Evolutionary conservation across 208 protist genomes (phyloP).

Genomic region (Trypanosoma caninum): DNA sequence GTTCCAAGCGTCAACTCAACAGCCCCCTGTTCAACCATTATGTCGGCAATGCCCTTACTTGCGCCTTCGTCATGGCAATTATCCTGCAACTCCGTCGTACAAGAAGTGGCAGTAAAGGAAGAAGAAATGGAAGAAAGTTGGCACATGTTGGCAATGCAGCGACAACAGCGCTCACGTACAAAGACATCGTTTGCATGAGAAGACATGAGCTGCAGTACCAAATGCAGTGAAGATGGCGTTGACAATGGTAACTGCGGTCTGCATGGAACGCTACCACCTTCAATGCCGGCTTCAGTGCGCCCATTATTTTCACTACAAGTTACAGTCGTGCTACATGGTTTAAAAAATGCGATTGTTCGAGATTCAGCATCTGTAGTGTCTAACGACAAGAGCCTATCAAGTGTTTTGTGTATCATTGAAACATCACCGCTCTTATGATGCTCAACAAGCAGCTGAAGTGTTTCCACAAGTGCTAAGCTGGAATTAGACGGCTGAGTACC

Average conservation of each 20-base stretch:
- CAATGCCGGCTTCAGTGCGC: background rate
- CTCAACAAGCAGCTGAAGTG: conserved; percentile 20
- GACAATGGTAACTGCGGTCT: background rate
- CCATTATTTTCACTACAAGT: background rate
- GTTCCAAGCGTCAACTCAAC: conserved; percentile 66
- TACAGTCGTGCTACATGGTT: background rate
- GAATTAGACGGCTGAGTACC: conserved; percentile 17
- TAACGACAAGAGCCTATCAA: conserved; percentile 49
- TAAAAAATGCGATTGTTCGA: conserved; percentile 30
- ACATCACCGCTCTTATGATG: background rate
- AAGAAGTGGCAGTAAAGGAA: background rate
- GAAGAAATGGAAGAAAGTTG: conserved; percentile 25
- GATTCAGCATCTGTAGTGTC: conserved; percentile 65
- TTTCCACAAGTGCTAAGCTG: conserved; percentile 14
- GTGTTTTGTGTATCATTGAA: conserved; percentile 12
- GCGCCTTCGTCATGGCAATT: background rate
- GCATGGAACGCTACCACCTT: background rate
- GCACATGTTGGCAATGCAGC: conserved; percentile 82
- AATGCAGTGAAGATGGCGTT: conserved; percentile 15
- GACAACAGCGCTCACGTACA: conserved; percentile 70
- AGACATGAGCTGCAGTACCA: conserved; percentile 57
- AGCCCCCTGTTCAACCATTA: conserved; percentile 54
- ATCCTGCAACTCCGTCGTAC: background rate
- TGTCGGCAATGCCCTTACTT: conserved; percentile 28
- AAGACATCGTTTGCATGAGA: conserved; percentile 41